Base-by-base conservation (phyloP, 1,139 yeast species). In the Yamadazyma triangularis region DNA sequence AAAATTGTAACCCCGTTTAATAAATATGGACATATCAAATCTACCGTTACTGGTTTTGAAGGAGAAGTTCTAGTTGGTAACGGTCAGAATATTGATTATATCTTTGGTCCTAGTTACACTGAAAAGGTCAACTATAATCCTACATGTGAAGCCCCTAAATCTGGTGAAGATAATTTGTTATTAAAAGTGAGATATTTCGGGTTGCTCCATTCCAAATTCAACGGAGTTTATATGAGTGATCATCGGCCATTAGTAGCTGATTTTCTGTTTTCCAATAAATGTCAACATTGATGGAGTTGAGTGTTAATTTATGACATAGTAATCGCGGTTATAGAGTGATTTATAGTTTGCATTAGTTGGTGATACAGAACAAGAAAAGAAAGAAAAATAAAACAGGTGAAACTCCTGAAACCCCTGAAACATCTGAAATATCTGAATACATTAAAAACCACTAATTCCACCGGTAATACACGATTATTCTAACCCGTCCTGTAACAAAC, bases 231-330 rank as follows among this genome's bases (percentile, higher is more conserved):
- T 35, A 61, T 69, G 48, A 70, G 77, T 44, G 79, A 74, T 42
- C 80, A 74, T 47, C 58, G 80, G 28, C 81, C 80, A 1, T 47
- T 74, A 15, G 65, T 71, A 16, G 74, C 70, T 2, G 78, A 74
- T 38, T 52, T 63, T 24, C 27, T 26, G 11, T 35, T 53, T 26
- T 27, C 30, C 11, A 33, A 33, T 11, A 43, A 36, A 23, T 45
- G 49, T n/a, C n/a, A n/a, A n/a, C n/a, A n/a, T n/a, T n/a, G n/a
- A n/a, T n/a, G n/a, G n/a, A n/a, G n/a, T n/a, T n/a, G n/a, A n/a
- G n/a, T n/a, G n/a, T n/a, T n/a, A n/a, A n/a, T n/a, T n/a, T n/a
- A n/a, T n/a, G n/a, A n/a, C n/a, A n/a, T n/a, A n/a, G n/a, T n/a
- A n/a, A n/a, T n/a, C n/a, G n/a, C n/a, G n/a, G n/a, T n/a, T n/a